phyloP scores from a whole-genome alignment of 192 early-diverging fungal genomes.

The Entomortierella lignicola region DNA sequence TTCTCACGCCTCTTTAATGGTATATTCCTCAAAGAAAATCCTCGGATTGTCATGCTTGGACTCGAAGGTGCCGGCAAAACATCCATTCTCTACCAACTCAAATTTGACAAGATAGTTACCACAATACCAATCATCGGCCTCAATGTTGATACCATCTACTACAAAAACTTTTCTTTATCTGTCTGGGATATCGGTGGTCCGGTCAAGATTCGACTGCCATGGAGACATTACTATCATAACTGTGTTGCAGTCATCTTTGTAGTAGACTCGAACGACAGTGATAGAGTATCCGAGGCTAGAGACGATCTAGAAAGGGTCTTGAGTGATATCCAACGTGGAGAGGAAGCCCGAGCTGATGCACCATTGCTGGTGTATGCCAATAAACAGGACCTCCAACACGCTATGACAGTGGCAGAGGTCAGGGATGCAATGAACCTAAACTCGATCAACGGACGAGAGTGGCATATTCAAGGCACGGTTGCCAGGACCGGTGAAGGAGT shows the following conservation, averaged over 20 bases:
- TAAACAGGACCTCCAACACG: slow-evolving; percentile 97
- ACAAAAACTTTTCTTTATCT: slow-evolving; percentile 99
- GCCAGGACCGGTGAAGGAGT: slow-evolving; percentile 96
- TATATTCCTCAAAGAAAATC: too few relatives aligned
- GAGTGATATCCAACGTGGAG: too few relatives aligned
- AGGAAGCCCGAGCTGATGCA: slow-evolving; percentile 92
- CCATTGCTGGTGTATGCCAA: slow-evolving; percentile 96
- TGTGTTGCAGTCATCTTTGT: slow-evolving; percentile 99
- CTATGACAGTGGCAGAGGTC: slow-evolving; percentile 93
- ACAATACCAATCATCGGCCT: slow-evolving; percentile 78
- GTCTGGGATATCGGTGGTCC: slow-evolving; percentile 98
- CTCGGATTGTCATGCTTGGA: too few relatives aligned
- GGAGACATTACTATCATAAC: slow-evolving; percentile 99
- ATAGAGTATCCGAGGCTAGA: slow-evolving; percentile 86
- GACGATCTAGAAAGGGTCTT: slow-evolving; percentile 95
- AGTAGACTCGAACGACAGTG: slow-evolving; percentile 92
- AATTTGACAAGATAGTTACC: too few relatives aligned
- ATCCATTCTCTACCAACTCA: too few relatives aligned
- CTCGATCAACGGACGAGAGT: slow-evolving; percentile 88
- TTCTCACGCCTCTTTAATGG: too few relatives aligned
- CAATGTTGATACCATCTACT: slow-evolving; percentile 93
- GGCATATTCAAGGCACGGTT: slow-evolving; percentile 95
- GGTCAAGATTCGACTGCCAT: slow-evolving; percentile 91
- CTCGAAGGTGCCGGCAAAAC: too few relatives aligned
- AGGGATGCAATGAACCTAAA: slow-evolving; percentile 87